A percentile compares a stretch with the other conserved stretches of the same genome.
phyloP scores from a whole-genome alignment of 768 basidiomycete genomes.

The Suillus subluteus region DNA sequence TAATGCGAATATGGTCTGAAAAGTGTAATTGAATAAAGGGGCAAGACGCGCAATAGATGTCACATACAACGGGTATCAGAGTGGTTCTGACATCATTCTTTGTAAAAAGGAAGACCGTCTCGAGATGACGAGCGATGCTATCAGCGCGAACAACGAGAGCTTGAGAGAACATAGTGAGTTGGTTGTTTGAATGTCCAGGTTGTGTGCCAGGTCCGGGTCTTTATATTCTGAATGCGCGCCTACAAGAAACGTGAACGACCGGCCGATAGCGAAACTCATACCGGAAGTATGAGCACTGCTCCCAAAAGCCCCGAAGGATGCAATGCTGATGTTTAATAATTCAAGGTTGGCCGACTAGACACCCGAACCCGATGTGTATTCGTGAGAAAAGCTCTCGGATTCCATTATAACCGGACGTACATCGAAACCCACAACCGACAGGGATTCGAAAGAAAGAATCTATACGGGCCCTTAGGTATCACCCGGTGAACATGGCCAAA shows the following conservation, averaged over 20 bases:
- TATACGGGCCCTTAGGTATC: too few species aligned
- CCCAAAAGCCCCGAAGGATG: neutral
- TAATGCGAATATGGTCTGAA: conserved; percentile 36
- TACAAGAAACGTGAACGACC: neutral
- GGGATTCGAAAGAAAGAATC: neutral
- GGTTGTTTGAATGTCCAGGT: neutral
- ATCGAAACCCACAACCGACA: neutral
- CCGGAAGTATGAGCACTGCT: neutral
- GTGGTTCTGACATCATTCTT: conserved; percentile 22
- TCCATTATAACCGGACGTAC: neutral
- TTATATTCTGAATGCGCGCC: neutral
- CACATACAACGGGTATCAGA: conserved; percentile 25
- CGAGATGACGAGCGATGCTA: conserved; percentile 17
- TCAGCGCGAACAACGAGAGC: neutral
- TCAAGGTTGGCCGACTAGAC: neutral
- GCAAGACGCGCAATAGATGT: neutral
- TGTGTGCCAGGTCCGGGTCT: neutral
- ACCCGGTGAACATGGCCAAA: neutral
- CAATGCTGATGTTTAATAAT: neutral
- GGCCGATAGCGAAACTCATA: neutral
- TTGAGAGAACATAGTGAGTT: neutral
- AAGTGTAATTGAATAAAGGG: neutral
- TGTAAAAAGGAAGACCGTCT: conserved; percentile 29
- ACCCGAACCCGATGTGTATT: neutral
- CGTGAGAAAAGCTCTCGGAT: neutral